These are phyloP conservation scores for Pseudogymnoascus sp. DNA, from an alignment of 2,329 filamentous ascomycete species.

Conservation along the genomic window DNA sequence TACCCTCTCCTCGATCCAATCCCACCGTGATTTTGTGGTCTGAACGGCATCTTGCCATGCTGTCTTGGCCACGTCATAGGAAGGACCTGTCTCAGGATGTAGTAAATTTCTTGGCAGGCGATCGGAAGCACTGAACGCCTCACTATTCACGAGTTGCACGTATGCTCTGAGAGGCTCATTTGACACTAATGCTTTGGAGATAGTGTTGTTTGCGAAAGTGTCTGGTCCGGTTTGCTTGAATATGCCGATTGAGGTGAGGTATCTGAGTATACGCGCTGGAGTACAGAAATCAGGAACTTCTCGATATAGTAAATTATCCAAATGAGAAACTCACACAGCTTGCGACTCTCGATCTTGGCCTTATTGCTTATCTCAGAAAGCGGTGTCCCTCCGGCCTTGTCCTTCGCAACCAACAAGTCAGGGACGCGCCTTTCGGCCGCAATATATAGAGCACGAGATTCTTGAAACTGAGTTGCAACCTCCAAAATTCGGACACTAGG, in stretches of 20 bases:
- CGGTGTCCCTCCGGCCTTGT: constrained; percentile 21
- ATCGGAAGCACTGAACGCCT: too few relatives aligned
- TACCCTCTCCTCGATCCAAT: constrained; percentile 30
- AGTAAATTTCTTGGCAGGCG: too few relatives aligned
- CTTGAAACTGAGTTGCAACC: constrained; percentile 30
- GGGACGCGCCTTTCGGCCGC: constrained; percentile 29
- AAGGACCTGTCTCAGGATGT: too few relatives aligned
- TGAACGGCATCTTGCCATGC: too few relatives aligned
- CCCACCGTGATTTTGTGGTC: constrained; percentile 28
- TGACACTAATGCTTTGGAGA: constrained; percentile 29
- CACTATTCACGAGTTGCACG: background rate
- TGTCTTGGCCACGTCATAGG: too few relatives aligned
- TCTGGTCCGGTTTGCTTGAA: constrained; percentile 28
- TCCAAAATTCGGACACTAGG: constrained; percentile 28
- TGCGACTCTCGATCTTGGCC: constrained; percentile 16
- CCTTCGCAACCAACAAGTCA: constrained; percentile 27
- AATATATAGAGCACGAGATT: constrained; percentile 30
- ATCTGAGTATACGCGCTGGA: constrained; percentile 28
- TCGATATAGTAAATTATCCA: too few relatives aligned
- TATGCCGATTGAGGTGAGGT: constrained; percentile 31
- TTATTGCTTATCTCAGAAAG: constrained; percentile 28
- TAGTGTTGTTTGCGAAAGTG: constrained; percentile 31
- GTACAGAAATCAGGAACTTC: constrained; percentile 10
- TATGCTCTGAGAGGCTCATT: constrained; percentile 33
- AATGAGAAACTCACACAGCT: too few relatives aligned